Conservation (phyloP, 495 filamentous ascomycete species). For the Talaromyces ruber region DNA sequence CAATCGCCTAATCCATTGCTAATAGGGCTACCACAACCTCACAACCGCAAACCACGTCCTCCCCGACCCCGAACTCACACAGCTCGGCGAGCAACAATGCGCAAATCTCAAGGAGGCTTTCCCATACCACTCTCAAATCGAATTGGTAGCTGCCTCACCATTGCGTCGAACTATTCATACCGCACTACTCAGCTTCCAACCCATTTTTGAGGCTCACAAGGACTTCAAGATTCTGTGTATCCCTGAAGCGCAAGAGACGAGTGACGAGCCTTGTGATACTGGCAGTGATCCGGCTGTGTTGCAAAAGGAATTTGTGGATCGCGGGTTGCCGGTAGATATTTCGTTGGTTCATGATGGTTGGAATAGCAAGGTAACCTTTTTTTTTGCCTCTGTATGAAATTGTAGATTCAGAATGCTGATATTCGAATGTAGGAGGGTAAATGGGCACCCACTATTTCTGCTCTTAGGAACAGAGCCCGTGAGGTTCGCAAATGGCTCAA, state of each 20-base stretch:
- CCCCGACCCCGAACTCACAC: conserved; percentile 70
- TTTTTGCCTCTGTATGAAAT: neutral
- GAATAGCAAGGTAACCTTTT: conserved; percentile 56
- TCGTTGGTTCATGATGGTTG: conserved; percentile 51
- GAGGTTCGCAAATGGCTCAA: conserved; percentile 62
- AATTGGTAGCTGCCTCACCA: conserved; percentile 72
- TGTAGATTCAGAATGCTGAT: neutral
- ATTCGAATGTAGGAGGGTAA: conserved; percentile 21
- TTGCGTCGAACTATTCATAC: conserved; percentile 81
- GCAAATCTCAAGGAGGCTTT: conserved; percentile 49
- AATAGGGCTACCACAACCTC: conserved; percentile 79
- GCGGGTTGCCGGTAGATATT: conserved; percentile 54
- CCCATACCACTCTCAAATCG: conserved; percentile 53
- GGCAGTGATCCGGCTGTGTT: conserved; percentile 51
- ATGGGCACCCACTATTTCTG: conserved; percentile 49
- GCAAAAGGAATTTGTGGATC: conserved; percentile 51
- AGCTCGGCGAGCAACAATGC: conserved; percentile 72
- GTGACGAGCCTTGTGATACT: conserved; percentile 69
- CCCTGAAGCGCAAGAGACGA: conserved; percentile 76
- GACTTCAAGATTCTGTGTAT: conserved; percentile 56
- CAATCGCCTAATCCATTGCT: neutral
- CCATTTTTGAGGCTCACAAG: conserved; percentile 36
- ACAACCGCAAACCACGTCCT: conserved; percentile 59
- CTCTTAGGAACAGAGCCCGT: conserved; percentile 54
- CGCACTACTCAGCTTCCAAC: conserved; percentile 59